A percentile compares a stretch with the other conserved stretches of the same genome.
Evolutionary conservation across 768 basidiomycete species (phyloP).

Genomic region (Boletus sp.): DNA sequence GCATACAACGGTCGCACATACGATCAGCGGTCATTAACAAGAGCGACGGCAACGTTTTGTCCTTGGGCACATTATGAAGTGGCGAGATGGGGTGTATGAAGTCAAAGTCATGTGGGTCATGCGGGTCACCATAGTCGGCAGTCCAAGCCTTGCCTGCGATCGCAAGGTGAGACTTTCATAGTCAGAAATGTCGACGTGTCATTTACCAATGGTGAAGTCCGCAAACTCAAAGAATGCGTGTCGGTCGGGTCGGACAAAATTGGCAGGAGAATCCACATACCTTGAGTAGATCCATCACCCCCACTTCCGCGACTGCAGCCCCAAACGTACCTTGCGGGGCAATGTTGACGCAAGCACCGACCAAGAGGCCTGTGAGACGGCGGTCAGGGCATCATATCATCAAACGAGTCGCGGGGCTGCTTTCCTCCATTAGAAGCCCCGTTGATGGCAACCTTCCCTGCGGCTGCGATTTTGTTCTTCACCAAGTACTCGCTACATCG

Average conservation of each 20-base stretch:
- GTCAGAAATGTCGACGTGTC: not conserved
- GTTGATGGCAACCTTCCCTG: constrained; percentile 71
- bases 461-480: constrained; percentile 64
- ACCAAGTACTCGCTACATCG: constrained; percentile 60
- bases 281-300: constrained; percentile 77
- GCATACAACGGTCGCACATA: constrained; percentile 36
- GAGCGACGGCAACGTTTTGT: constrained; percentile 61
- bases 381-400: not conserved
- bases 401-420: constrained; percentile 6
- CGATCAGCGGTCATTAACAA: constrained; percentile 81
- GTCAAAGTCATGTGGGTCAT: constrained; percentile 75
- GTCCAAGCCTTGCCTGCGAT: constrained; percentile 67
- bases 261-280: constrained; percentile 31
- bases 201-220: constrained; percentile 69
- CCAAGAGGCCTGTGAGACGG: constrained; percentile 53
- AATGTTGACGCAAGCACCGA: constrained; percentile 82
- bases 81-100: constrained; percentile 81
- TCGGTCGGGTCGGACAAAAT: not conserved
- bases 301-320: constrained; percentile 78
- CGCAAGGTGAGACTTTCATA: constrained; percentile 6
- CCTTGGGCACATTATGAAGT: constrained; percentile 68
- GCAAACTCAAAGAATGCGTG: constrained; percentile 47
- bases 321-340: constrained; percentile 74
- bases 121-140: constrained; percentile 75
- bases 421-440: constrained; percentile 81